Base-by-base conservation (phyloP, 2,329 filamentous ascomycete species). In the Fusarium graminum region DNA sequence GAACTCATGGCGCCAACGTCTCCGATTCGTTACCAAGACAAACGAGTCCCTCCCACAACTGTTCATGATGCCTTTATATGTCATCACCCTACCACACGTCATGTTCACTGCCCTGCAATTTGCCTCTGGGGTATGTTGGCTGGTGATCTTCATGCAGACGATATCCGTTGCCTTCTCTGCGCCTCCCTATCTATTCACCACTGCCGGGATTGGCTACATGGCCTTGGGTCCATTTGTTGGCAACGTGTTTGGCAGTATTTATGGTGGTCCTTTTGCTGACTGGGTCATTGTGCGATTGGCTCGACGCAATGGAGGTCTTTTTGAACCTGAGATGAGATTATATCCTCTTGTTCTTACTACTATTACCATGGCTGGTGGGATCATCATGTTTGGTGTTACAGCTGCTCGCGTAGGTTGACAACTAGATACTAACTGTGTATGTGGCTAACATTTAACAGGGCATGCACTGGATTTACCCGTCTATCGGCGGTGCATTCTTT, bases 321-420 rank as follows among this genome's bases (percentile, higher is more conserved):
- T 78, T 39, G 81, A 82, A 62, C 80, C 81, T 0, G 81, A 83
- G 60, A 82, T 82, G 75, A 74, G 81, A 7, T 65, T 82, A 7
- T 80, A 75, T 32, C 40, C 68, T 22, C 52, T 74, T 10, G 32
- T 67, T 1, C n/a, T 74, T 4, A 76, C 78, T 3, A 74, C 76
- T 0, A 10, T 80, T 0, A 34, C 71, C 4, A 74, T 79, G 72
- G 70, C 75, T 6, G 77, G 73, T 4, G 80, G 80, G 0, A 41
- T 80, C 4, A 75, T 78, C 3, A 78, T 81, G 72, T 81, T 80
- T 63, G 79, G 80, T 2, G 68, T 66, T 1, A 80, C 79, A 1
- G 68, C 77, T 4, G 72, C 74, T 13, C 63, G 72, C 19, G 79
- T 79, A 67, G 65, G 76, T 65, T 1, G 19, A 7, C 2, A 13